phyloP scores from a whole-genome alignment of 2,329 filamentous ascomycete species.

The Fusarium nisikadoi region DNA sequence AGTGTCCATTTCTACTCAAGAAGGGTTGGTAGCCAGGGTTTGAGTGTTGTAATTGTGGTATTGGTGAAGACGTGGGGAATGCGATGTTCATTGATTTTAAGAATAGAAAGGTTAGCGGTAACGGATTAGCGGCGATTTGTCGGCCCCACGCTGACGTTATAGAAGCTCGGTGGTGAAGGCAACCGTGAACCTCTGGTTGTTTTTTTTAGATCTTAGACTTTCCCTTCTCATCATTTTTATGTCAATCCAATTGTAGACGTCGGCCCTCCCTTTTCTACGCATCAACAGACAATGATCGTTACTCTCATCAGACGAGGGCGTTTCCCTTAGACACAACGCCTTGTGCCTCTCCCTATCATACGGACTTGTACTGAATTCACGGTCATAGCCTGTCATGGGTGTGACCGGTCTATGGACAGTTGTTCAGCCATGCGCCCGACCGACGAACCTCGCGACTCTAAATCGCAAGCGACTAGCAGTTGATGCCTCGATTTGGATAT shows the following conservation, averaged over 20 bases:
- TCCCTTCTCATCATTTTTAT: not conserved
- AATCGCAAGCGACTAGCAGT: conserved; percentile 97
- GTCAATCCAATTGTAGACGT: not conserved
- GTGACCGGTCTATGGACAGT: conserved; percentile 98
- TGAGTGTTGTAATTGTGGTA: not conserved
- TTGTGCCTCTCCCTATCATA: conserved; percentile 5
- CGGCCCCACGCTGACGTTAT: conserved; percentile 43
- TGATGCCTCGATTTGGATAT: conserved; percentile 99
- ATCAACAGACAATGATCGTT: conserved; percentile 22
- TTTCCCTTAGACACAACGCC: conserved; percentile 29
- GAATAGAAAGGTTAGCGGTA: conserved; percentile 16
- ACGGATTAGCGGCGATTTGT: conserved; percentile 19
- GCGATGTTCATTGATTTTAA: conserved; percentile 16
- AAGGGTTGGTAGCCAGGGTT: not conserved
- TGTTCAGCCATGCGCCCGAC: conserved; percentile 91
- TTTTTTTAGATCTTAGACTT: not conserved
- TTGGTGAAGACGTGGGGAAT: conserved; percentile 7
- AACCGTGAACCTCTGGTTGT: conserved; percentile 2
- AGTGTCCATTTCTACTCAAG: conserved; percentile 56
- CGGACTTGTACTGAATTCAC: conserved; percentile 7
- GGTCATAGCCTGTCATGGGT: conserved; percentile 73
- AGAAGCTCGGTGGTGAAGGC: not conserved
- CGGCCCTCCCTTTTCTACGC: not conserved
- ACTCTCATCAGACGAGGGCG: conserved; percentile 27
- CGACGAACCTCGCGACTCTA: conserved; percentile 94